phyloP scores from a whole-genome alignment of 306 rosid species.

The Corylus heterophylla region DNA sequence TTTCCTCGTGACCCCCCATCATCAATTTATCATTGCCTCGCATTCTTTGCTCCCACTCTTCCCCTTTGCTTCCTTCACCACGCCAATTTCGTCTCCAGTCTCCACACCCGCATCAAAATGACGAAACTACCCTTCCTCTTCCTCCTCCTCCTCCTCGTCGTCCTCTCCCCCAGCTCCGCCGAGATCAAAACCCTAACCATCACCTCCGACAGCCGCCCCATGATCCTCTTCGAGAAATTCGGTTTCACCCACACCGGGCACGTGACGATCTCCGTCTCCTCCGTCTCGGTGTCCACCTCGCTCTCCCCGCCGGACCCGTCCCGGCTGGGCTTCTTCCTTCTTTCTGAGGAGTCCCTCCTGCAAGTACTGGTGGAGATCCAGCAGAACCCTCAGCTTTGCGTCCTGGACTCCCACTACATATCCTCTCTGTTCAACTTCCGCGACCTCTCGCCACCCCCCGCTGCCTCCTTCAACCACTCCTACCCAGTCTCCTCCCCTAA shows the following conservation, averaged over 20 bases:
- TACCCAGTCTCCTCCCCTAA: slow-evolving; percentile 62
- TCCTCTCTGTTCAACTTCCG: slow-evolving; percentile 56
- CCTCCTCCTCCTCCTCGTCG: slow-evolving; percentile 30
- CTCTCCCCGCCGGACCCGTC: slow-evolving; percentile 37
- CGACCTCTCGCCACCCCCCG: slow-evolving; percentile 74
- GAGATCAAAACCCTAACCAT: slow-evolving; percentile 81
- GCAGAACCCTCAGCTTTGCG: slow-evolving; percentile 69
- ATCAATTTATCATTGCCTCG: background rate
- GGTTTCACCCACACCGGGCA: slow-evolving; percentile 87
- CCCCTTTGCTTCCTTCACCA: background rate
- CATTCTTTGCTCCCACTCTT: background rate
- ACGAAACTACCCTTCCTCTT: slow-evolving; percentile 33
- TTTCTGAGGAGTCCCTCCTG: slow-evolving; percentile 74
- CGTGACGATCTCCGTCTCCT: slow-evolving; percentile 50
- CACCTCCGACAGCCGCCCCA: slow-evolving; percentile 60
- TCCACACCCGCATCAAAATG: slow-evolving; percentile 34
- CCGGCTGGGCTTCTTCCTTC: slow-evolving; percentile 80
- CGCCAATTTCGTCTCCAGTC: background rate
- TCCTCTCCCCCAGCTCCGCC: slow-evolving; percentile 44
- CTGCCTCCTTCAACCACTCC: slow-evolving; percentile 44
- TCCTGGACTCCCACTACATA: slow-evolving; percentile 60
- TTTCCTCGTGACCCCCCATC: too few relatives aligned
- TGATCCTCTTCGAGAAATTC: slow-evolving; percentile 86
- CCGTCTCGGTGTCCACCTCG: slow-evolving; percentile 46
- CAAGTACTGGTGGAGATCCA: slow-evolving; percentile 86